Conservation (phyloP, 495 filamentous ascomycete species). For the Penicillium crystallinum region DNA sequence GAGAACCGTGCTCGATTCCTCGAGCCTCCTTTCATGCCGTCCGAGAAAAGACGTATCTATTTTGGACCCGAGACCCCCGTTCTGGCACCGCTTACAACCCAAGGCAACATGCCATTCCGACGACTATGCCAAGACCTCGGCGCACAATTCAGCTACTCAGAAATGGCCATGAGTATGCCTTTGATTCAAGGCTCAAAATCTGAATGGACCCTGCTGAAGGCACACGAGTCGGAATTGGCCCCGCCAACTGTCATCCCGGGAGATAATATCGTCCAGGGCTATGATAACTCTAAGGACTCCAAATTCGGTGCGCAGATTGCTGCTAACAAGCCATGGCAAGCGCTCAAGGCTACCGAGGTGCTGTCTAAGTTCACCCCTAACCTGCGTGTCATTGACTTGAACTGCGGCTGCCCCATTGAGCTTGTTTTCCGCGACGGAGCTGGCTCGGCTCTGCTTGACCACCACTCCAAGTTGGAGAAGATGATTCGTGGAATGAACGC, state of each 20-base stretch:
- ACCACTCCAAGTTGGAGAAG: constrained; percentile 76
- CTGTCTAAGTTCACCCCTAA: constrained; percentile 70
- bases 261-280: constrained; percentile 54
- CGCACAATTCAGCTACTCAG: constrained; percentile 91
- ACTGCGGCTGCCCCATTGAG: constrained; percentile 96
- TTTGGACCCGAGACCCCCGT: constrained; percentile 90
- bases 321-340: constrained; percentile 81
- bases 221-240: constrained; percentile 71
- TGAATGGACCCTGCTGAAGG: constrained; percentile 93
- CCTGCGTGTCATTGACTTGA: constrained; percentile 84
- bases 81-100: constrained; percentile 84
- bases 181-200: constrained; percentile 84
- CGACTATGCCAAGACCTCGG: constrained; percentile 86
- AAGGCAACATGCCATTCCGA: constrained; percentile 95
- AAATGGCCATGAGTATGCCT: constrained; percentile 93
- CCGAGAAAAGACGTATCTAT: constrained; percentile 88
- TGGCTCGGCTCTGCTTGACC: constrained; percentile 90
- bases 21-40: constrained; percentile 80
- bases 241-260: constrained; percentile 53
- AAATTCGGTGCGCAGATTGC: constrained; percentile 91
- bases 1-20: constrained; percentile 74
- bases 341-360: constrained; percentile 78
- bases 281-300: constrained; percentile 75
- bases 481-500: constrained; percentile 93
- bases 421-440: constrained; percentile 80